phyloP scores from a whole-genome alignment of 2,329 filamentous ascomycete species.

The Pseudogymnoascus sp. region DNA sequence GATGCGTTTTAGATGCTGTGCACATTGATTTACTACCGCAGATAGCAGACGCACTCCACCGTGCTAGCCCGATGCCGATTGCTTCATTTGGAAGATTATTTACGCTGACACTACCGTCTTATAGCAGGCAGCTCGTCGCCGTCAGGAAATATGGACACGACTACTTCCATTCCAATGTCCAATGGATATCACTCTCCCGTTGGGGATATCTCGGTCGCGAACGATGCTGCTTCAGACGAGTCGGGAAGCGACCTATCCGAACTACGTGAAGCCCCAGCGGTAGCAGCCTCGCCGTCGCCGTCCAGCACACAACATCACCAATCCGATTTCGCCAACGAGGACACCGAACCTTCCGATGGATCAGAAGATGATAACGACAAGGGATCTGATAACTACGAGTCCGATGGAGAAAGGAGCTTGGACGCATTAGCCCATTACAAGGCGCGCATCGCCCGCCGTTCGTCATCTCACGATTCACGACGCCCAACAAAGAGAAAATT shows the following conservation, averaged over 20 bases:
- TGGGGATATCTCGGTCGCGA: slow-evolving; percentile 35
- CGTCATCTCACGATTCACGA: slow-evolving; percentile 64
- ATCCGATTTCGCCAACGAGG: slow-evolving; percentile 27
- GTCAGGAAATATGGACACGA: slow-evolving; percentile 55
- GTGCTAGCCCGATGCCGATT: slow-evolving; percentile 1
- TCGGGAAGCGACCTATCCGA: slow-evolving; percentile 76
- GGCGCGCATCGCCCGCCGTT: slow-evolving; percentile 45
- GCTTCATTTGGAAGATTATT: not conserved
- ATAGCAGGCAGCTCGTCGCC: slow-evolving; percentile 56
- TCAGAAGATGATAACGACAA: slow-evolving; percentile 36
- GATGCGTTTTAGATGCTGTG: not conserved
- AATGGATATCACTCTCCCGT: slow-evolving; percentile 59
- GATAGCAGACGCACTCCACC: slow-evolving; percentile 1
- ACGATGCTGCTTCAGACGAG: slow-evolving; percentile 41
- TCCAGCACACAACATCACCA: slow-evolving; percentile 35
- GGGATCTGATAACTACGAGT: slow-evolving; percentile 65
- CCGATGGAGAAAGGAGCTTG: slow-evolving; percentile 62
- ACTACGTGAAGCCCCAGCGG: slow-evolving; percentile 49
- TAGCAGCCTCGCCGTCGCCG: slow-evolving; percentile 41
- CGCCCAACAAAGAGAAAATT: slow-evolving; percentile 67
- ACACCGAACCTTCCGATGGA: slow-evolving; percentile 26
- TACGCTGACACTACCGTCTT: slow-evolving; percentile 38
- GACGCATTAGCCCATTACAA: slow-evolving; percentile 34
- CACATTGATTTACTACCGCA: not conserved
- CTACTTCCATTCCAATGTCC: slow-evolving; percentile 54